phyloP scores from a whole-genome alignment of 2,329 filamentous ascomycete species.

The Ceratocystis harringtonii region DNA sequence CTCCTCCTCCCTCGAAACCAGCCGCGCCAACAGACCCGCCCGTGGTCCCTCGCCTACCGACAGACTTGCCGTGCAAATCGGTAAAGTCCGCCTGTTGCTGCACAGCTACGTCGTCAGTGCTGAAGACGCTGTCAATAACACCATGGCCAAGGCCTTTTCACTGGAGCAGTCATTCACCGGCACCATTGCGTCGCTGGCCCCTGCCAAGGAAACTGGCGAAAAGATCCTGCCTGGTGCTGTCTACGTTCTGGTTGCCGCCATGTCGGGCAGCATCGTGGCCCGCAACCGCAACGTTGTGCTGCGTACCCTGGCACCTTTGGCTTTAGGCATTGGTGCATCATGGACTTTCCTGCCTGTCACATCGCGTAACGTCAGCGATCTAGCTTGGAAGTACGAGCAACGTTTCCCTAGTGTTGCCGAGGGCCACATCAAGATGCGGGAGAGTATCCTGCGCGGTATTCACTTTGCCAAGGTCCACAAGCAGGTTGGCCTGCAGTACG shows the following conservation, averaged over 20 bases:
- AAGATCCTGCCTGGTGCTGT: constrained; percentile 75
- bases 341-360: constrained; percentile 79
- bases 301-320: constrained; percentile 59
- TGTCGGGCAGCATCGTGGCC: constrained; percentile 85
- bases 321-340: constrained; percentile 67
- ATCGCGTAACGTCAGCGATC: constrained; percentile 71
- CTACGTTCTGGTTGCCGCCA: constrained; percentile 84
- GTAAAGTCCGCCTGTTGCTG: constrained; percentile 62
- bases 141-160: constrained; percentile 65
- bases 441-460: constrained; percentile 53
- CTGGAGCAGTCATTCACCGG: constrained; percentile 81
- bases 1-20: constrained; percentile 21
- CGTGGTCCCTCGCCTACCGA: constrained; percentile 67
- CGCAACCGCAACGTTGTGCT: constrained; percentile 77
- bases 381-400: constrained; percentile 89
- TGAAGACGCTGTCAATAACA: constrained; percentile 70
- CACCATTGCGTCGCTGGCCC: constrained; percentile 78
- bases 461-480: constrained; percentile 62
- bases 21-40: constrained; percentile 23
- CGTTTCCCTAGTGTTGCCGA: constrained; percentile 69
- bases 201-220: constrained; percentile 72
- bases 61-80: constrained; percentile 69
- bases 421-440: constrained; percentile 57
- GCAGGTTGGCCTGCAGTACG: constrained; percentile 52
- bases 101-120: constrained; percentile 58